These are phyloP conservation scores for Cajanus cajan DNA, from an alignment of 306 rosid species.

Conservation along the genomic window DNA sequence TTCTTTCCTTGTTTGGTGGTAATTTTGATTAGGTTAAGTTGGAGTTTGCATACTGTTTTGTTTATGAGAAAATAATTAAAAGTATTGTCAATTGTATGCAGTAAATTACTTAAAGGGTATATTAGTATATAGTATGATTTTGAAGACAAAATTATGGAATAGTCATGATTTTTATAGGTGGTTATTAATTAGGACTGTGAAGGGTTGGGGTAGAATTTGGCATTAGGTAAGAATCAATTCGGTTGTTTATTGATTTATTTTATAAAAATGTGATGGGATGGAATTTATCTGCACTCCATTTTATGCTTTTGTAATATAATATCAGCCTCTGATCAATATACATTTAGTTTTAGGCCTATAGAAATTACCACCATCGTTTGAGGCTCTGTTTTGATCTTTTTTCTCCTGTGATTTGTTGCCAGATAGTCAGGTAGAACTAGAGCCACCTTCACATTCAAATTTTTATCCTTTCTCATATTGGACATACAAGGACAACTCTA, in stretches of 20 bases:
- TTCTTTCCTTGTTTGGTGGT: conserved; percentile 17
- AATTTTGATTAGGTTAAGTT: conserved; percentile 10
- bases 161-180: conserved; percentile 15
- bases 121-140: not conserved
- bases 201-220: conserved; percentile 19
- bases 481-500: conserved; percentile 23
- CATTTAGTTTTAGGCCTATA: not conserved
- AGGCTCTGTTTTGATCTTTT: not conserved
- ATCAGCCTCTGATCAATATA: conserved; percentile 4
- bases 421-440: conserved; percentile 35
- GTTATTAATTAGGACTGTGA: not conserved
- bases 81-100: conserved; percentile 1
- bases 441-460: conserved; percentile 17
- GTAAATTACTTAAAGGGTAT: conserved; percentile 24
- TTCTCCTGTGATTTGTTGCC: conserved; percentile 18
- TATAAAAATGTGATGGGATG: not conserved
- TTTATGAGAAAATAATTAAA: not conserved
- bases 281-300: conserved; percentile 1
- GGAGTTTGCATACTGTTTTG: conserved; percentile 1
- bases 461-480: not conserved
- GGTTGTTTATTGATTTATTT: conserved; percentile 2
- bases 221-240: not conserved
- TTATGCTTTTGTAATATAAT: not conserved
- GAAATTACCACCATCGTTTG: not conserved
- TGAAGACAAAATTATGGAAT: not conserved